These are phyloP conservation scores for Pigoraptor vietnamica DNA, from an alignment of 78 protist genomes.

Conservation along the genomic window DNA sequence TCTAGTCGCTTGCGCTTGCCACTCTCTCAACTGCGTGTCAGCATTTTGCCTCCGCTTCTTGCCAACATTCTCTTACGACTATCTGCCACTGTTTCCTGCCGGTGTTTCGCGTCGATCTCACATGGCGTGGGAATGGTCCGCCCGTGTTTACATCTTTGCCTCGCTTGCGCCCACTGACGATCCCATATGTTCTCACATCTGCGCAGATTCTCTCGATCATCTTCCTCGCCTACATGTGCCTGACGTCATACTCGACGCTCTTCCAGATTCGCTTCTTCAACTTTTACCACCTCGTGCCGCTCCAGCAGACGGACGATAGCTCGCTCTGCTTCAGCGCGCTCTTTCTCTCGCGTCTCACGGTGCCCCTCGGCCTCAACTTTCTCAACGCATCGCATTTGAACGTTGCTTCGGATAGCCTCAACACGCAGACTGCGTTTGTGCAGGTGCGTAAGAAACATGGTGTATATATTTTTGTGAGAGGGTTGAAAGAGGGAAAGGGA, in stretches of 20 bases:
- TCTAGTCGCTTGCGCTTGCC: background rate
- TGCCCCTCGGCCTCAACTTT: background rate
- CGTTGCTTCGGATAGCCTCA: background rate
- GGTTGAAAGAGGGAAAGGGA: too few relatives aligned
- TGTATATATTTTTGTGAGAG: too few relatives aligned
- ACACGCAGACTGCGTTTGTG: background rate
- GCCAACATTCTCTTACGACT: too few relatives aligned
- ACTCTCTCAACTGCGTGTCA: too few relatives aligned
- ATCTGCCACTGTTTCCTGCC: too few relatives aligned
- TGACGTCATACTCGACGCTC: background rate
- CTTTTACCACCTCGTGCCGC: background rate
- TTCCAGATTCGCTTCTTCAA: constrained; percentile 3
- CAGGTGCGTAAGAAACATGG: too few relatives aligned
- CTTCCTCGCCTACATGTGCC: background rate
- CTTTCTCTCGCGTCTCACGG: background rate
- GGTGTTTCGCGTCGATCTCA: too few relatives aligned
- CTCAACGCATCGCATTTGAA: background rate
- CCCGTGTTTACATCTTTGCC: too few relatives aligned
- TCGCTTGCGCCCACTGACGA: too few relatives aligned
- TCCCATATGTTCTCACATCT: too few relatives aligned
- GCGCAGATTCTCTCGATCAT: background rate
- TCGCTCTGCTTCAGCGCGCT: background rate
- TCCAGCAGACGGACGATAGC: constrained; percentile 1
- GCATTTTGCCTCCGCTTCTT: too few relatives aligned
- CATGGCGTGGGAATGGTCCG: too few relatives aligned